Evolutionary conservation across 805 yeast genomes (phyloP).

Genomic region (Hanseniaspora guilliermondii): DNA sequence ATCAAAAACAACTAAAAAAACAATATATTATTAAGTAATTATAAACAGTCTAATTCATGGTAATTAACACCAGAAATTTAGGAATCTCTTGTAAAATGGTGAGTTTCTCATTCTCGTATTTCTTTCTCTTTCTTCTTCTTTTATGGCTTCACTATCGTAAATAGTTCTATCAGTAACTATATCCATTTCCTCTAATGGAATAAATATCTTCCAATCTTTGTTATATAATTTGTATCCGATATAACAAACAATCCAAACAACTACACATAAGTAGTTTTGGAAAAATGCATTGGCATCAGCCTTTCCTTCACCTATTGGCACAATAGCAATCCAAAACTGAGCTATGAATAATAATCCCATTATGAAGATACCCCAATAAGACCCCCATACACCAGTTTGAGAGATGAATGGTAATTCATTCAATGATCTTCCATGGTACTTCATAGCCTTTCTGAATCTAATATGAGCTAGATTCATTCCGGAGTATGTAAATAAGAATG

Average conservation of each 20-base stretch:
- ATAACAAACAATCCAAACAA: conserved; percentile 34
- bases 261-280: conserved; percentile 36
- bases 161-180: conserved; percentile 24
- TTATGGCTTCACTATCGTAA: conserved; percentile 26
- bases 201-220: conserved; percentile 32
- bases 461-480: conserved; percentile 45
- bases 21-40: background rate
- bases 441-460: conserved; percentile 48
- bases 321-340: conserved; percentile 62
- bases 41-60: no score
- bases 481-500: conserved; percentile 52
- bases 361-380: conserved; percentile 38
- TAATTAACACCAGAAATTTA: conserved; percentile 27
- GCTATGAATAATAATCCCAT: conserved; percentile 41
- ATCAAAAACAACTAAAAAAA: background rate
- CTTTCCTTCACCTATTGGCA: conserved; percentile 46
- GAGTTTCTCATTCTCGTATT: conserved; percentile 23
- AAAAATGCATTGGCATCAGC: conserved; percentile 35
- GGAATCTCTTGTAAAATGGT: conserved; percentile 21
- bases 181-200: conserved; percentile 26
- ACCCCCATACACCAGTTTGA: conserved; percentile 41
- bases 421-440: conserved; percentile 39
- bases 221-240: conserved; percentile 37
- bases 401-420: conserved; percentile 43
- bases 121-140: conserved; percentile 27